Base-by-base conservation (phyloP, 345 rosid genomes). In the Turnera subulata region DNA sequence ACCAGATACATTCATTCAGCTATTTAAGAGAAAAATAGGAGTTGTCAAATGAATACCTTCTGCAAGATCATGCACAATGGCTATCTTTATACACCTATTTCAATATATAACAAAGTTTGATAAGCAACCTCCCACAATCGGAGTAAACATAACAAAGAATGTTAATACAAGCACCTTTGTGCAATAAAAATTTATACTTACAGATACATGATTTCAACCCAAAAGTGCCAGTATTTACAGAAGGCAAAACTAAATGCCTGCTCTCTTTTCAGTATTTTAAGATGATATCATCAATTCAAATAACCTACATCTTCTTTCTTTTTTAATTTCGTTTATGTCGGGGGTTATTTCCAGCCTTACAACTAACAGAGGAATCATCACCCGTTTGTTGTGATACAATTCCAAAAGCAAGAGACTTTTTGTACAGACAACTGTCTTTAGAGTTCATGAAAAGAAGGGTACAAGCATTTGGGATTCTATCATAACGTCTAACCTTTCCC, bases 11-110 rank as follows among this genome's bases (percentile, higher is more conserved):
- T 29, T 29, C 35, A 29, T 29, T 29, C 35, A 29, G 35, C 35
- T 29, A 29, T 29, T 29, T 29, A 8, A 29, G 8, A 44, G 11
- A 52, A 57, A 16, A 18, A 12, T 23, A 32, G 16, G 25, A 35
- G 56, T 29, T 16, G 23, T 4, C 21, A 57, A 50, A 29, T 8
- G 20, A 61, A 53, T 53, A 64, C 74, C 74, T 70, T 70, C 74
- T 2, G 74, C 74, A 53, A 70, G 63, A 39, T 70, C 74, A 63
- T 70, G 74, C 38, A 70, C 74, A 39, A 70, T 70, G 7, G 74
- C 65, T 39, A 70, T 63, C 74, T 70, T 70, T 52, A 70, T 69
- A 33, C 73, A 70, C 64, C 69, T 70, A 68, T 53, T 53, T 12
- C 56, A 57, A 38, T 48, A 50, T 13, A 21, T 11, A 50, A 29